phyloP scores from a whole-genome alignment of 129 eudicot species.

The Flaveria bidentis region DNA sequence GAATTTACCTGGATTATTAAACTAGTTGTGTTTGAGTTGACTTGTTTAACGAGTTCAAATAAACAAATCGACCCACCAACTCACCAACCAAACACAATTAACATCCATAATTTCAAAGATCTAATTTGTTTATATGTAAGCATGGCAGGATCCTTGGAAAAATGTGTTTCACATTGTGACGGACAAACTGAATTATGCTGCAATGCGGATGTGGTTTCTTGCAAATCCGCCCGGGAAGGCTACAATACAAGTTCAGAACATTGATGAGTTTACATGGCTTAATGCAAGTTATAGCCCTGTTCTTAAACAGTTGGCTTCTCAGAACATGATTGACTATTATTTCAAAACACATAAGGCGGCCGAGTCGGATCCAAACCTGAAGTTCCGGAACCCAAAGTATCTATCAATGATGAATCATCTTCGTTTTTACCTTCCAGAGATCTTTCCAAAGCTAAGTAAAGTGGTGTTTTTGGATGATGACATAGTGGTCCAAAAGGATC shows the following conservation, averaged over 20 bases:
- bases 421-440: constrained; percentile 92
- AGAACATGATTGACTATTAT: constrained; percentile 90
- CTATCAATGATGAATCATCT: constrained; percentile 93
- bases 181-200: constrained; percentile 87
- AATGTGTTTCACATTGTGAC: constrained; percentile 94
- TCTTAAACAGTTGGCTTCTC: constrained; percentile 77
- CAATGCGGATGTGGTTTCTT: constrained; percentile 98
- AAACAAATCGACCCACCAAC: too few species aligned
- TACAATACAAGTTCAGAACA: constrained; percentile 79
- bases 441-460: constrained; percentile 83
- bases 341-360: constrained; percentile 64
- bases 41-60: too few species aligned
- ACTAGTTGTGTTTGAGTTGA: too few species aligned
- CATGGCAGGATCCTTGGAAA: constrained; percentile 67
- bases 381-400: constrained; percentile 89
- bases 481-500: constrained; percentile 88
- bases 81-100: neutral
- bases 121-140: neutral
- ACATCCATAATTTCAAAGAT: neutral
- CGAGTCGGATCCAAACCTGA: constrained; percentile 73
- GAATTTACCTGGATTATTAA: too few species aligned
- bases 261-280: constrained; percentile 93
- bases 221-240: constrained; percentile 77
- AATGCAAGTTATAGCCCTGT: constrained; percentile 98
- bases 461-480: constrained; percentile 97